These are phyloP conservation scores for Circinella umbellata DNA, from an alignment of 371 early-diverging fungal genomes.

Conservation along the genomic window DNA sequence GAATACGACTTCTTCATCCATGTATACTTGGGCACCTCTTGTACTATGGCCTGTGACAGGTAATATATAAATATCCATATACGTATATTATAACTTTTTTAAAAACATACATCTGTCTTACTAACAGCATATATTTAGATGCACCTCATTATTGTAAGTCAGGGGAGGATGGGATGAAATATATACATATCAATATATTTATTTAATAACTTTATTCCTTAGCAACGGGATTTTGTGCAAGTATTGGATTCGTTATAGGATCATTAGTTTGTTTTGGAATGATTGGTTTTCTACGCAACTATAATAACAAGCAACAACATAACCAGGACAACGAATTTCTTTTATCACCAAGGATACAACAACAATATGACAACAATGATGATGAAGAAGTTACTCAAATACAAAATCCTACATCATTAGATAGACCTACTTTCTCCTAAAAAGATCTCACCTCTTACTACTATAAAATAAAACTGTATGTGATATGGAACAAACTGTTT, in stretches of 20 bases:
- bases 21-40: constrained; percentile 43
- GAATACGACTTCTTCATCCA: constrained; percentile 47
- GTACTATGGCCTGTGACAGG: constrained; percentile 59
- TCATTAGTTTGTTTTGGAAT: neutral
- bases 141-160: constrained; percentile 1
- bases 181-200: neutral
- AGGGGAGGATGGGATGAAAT: neutral
- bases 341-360: neutral
- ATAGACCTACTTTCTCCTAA: neutral
- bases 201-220: neutral
- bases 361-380: neutral
- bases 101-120: neutral
- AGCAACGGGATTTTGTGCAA: neutral
- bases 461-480: too few relatives aligned
- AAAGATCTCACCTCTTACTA: too few relatives aligned
- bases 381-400: neutral
- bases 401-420: neutral
- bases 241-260: neutral
- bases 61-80: neutral
- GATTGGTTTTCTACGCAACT: neutral
- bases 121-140: neutral
- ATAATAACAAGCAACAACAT: neutral
- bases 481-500: too few relatives aligned
- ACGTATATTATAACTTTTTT: neutral
- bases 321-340: neutral